phyloP scores from a whole-genome alignment of 371 early-diverging fungal genomes.

The Lichtheimia ornata region DNA sequence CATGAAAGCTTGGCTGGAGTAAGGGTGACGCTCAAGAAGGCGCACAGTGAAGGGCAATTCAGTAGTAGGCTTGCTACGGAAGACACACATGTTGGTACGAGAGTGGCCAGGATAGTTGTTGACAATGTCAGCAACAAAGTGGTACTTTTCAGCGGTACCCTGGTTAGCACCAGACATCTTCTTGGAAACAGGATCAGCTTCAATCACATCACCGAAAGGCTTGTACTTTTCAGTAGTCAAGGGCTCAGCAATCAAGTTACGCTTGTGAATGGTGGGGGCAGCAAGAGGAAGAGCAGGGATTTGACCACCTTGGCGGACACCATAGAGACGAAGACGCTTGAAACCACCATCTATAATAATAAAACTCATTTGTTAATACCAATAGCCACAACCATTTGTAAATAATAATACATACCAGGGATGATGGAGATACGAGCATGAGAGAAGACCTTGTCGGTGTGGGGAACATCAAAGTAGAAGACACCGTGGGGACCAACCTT shows the following conservation, averaged over 20 bases:
- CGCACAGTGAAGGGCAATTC: constrained; percentile 61
- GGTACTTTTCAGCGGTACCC: constrained; percentile 74
- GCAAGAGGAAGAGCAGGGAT: constrained; percentile 37
- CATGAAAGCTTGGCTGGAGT: constrained; percentile 86
- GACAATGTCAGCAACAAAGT: constrained; percentile 59
- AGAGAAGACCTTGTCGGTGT: constrained; percentile 54
- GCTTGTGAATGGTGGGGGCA: constrained; percentile 8
- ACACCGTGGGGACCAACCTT: constrained; percentile 64
- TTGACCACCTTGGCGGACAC: constrained; percentile 38
- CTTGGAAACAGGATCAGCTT: constrained; percentile 34
- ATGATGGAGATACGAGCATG: constrained; percentile 68
- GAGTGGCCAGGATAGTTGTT: constrained; percentile 50
- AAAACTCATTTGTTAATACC: neutral
- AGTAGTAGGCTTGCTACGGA: constrained; percentile 59
- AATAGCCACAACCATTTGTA: neutral
- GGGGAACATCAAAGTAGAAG: constrained; percentile 68
- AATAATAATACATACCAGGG: constrained; percentile 43
- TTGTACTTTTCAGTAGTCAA: constrained; percentile 68
- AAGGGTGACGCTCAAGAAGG: constrained; percentile 84
- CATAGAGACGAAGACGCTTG: constrained; percentile 69
- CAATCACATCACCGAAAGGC: constrained; percentile 78
- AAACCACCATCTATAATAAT: constrained; percentile 66
- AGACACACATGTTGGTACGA: constrained; percentile 72
- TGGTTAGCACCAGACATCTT: constrained; percentile 67
- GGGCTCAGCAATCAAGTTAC: constrained; percentile 48